Evolutionary conservation across 2,329 filamentous ascomycete species (phyloP), one percentile per base, ranked within the genome.

Genomic region (Pestalotiopsis sp.): DNA sequence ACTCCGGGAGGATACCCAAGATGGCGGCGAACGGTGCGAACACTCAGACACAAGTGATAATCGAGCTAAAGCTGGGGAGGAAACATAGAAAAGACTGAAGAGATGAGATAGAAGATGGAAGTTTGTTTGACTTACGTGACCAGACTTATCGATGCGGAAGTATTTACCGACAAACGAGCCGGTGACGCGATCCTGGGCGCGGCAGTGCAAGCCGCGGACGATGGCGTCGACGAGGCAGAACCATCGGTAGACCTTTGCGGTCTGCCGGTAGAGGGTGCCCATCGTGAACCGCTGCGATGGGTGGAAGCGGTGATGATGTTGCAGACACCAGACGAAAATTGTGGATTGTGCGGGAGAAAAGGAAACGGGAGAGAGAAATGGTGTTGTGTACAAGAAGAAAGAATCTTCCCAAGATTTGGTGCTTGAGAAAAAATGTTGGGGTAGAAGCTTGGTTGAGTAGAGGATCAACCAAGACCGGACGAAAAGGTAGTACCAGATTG

Each of bases 141-240:
- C 88, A 64, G 84, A 89, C 64, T 88, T 87, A 70, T 90, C 88
- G 17, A 92, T 84, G 66, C 87, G 85, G 76, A 92, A 91, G 70
- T 86, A 83, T 68, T 81, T 81, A 68, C 86, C 87, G 71, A 89
- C 81, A 0, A 79, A 81, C 1, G 81, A 82, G 35, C 65, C 40
- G 44, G 78, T 79, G 65, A 78, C 73, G 35, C 69, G 70, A 11
- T 75, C 71, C n/a, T 79, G 77, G 60, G 77, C 9, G 22, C 39
- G 20, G 20, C 67, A 66, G 7, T 76, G 17, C 61, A 70, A 72
- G 61, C 68, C 70, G 64, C 69, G 63, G 10, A 62, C 30, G 52
- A 64, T 20, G 17, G 17, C 44, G 44, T 20, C 44, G 5, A 52
- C 4, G 7, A 52, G 44, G 44, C 17, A 9, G 44, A n/a, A 3